These are phyloP conservation scores for Penicillium salamii DNA, from an alignment of 495 filamentous ascomycete species.

Conservation along the genomic window DNA sequence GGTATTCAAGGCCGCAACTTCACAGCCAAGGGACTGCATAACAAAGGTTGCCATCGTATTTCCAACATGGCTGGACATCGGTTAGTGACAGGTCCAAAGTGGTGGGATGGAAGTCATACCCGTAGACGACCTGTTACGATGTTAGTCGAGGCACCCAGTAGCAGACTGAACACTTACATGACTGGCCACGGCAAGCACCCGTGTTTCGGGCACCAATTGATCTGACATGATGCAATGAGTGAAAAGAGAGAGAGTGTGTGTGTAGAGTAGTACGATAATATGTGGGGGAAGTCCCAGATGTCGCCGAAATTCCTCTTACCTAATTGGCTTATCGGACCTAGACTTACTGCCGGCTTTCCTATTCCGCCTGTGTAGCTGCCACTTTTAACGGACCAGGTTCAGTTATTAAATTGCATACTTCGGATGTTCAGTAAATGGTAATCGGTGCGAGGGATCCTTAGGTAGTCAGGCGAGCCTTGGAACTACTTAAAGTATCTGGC, in stretches of 20 bases:
- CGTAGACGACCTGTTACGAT: conserved; percentile 68
- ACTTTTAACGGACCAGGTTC: too few species aligned
- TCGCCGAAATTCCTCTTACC: conserved; percentile 16
- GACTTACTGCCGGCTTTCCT: too few species aligned
- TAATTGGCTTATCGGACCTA: conserved; percentile 20
- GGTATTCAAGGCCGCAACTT: conserved; percentile 89
- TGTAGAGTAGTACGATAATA: not conserved
- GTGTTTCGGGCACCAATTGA: conserved; percentile 69
- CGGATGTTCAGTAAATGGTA: too few species aligned
- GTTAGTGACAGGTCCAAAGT: conserved; percentile 8
- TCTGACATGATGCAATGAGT: conserved; percentile 29
- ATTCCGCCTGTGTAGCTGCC: too few species aligned
- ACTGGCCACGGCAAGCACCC: conserved; percentile 90
- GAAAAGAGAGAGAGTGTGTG: conserved; percentile 1
- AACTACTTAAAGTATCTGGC: too few species aligned
- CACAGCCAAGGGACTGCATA: conserved; percentile 89
- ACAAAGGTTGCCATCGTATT: conserved; percentile 93
- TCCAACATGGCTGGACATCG: conserved; percentile 74
- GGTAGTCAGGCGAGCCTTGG: too few species aligned
- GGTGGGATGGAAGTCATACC: conserved; percentile 42
- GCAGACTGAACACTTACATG: conserved; percentile 68
- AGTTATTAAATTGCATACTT: too few species aligned
- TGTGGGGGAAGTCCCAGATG: not conserved
- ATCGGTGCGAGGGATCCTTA: too few species aligned
- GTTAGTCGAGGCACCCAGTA: conserved; percentile 13